A percentile compares a stretch with the other conserved stretches of the same genome.
Conservation (phyloP, 192 early-diverging fungal species). For the Backusella tuberculispora region DNA sequence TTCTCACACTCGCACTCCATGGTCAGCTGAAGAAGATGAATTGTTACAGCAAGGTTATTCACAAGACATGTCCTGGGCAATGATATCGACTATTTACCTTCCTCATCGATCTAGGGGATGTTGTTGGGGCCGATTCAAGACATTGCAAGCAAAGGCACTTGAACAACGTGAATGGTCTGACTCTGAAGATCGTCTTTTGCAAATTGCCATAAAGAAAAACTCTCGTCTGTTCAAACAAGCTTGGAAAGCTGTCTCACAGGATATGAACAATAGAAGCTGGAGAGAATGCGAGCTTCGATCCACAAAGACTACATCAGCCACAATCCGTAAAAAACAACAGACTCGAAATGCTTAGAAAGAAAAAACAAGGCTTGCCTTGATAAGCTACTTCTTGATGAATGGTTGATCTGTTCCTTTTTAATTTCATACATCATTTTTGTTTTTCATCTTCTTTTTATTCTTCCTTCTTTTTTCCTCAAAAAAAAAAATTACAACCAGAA, state of each 20-base stretch:
- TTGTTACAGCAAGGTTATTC: constrained; percentile 32
- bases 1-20: constrained; percentile 29
- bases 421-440: background rate
- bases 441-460: background rate
- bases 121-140: constrained; percentile 38
- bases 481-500: background rate
- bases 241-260: constrained; percentile 32
- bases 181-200: constrained; percentile 19
- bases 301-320: background rate
- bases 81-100: constrained; percentile 30
- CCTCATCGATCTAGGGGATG: constrained; percentile 36
- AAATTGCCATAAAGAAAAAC: constrained; percentile 30
- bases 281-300: constrained; percentile 30
- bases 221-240: constrained; percentile 31
- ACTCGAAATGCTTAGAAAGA: background rate
- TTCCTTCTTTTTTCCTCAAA: background rate
- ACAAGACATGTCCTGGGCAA: constrained; percentile 34
- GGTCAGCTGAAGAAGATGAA: constrained; percentile 34
- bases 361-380: background rate
- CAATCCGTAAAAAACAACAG: background rate
- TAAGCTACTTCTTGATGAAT: background rate
- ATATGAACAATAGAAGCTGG: constrained; percentile 27
- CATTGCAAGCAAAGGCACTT: constrained; percentile 28
- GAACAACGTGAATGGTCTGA: constrained; percentile 31
- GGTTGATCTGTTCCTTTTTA: background rate